Evolutionary conservation across 371 early-diverging fungal genomes (phyloP).

Genomic region (Fennellomyces sp.): DNA sequence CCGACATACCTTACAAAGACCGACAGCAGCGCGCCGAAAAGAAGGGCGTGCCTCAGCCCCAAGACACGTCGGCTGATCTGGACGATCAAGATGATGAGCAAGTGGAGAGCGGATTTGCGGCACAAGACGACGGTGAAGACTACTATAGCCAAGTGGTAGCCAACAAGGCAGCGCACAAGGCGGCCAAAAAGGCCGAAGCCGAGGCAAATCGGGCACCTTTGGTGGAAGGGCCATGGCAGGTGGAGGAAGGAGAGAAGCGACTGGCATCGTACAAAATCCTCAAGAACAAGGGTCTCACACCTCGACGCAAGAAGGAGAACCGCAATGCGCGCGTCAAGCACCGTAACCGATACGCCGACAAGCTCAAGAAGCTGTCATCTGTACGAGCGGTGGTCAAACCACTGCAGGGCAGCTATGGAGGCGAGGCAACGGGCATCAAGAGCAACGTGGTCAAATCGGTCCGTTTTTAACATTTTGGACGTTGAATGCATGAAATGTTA

Average conservation of each 20-base stretch:
- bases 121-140: conserved; percentile 52
- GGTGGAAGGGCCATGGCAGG: conserved; percentile 41
- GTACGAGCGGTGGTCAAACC: conserved; percentile 71
- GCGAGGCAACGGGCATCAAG: conserved; percentile 96
- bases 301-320: conserved; percentile 90
- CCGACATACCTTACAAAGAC: conserved; percentile 78
- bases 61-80: conserved; percentile 63
- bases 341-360: conserved; percentile 82
- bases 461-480: conserved; percentile 3
- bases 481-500: background rate
- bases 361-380: conserved; percentile 87
- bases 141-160: conserved; percentile 58
- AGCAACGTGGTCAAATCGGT: conserved; percentile 66
- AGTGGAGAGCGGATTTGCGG: conserved; percentile 37
- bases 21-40: conserved; percentile 46
- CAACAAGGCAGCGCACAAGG: conserved; percentile 52
- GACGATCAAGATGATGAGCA: conserved; percentile 65
- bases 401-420: conserved; percentile 78
- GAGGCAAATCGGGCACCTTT: conserved; percentile 45
- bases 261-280: conserved; percentile 86
- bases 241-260: conserved; percentile 75
- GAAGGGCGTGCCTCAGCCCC: conserved; percentile 62
- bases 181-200: conserved; percentile 45
- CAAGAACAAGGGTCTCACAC: conserved; percentile 95
- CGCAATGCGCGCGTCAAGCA: conserved; percentile 97